A percentile compares a stretch with the other conserved stretches of the same genome.
Conservation (phyloP, 169 alveolate genomes). For the Plasmodium coatneyi region DNA sequence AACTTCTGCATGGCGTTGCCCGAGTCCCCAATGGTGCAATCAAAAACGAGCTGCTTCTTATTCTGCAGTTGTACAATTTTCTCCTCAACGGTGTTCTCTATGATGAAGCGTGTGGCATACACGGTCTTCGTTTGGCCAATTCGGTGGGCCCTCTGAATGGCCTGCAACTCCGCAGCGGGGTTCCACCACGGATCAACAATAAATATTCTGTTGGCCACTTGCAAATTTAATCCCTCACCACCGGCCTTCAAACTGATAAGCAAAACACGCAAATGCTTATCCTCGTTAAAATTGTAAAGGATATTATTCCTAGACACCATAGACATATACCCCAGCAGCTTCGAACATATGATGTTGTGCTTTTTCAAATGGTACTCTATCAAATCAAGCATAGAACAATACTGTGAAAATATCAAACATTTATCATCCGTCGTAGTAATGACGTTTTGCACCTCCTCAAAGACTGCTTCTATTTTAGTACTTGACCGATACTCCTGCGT, state of each 20-base stretch:
- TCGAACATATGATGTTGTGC: conserved; percentile 85
- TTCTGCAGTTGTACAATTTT: conserved; percentile 94
- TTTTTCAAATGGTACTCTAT: conserved; percentile 86
- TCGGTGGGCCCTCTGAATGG: conserved; percentile 97
- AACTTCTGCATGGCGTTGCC: conserved; percentile 88
- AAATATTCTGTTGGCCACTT: conserved; percentile 96
- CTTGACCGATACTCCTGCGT: conserved; percentile 83
- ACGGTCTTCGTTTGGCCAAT: conserved; percentile 96
- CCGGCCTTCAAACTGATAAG: conserved; percentile 96
- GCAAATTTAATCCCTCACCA: conserved; percentile 98
- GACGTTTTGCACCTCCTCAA: conserved; percentile 84
- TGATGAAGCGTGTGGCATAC: conserved; percentile 94
- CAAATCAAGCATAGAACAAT: conserved; percentile 90
- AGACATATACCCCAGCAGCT: conserved; percentile 87
- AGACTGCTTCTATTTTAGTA: conserved; percentile 86
- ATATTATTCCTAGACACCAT: conserved; percentile 86
- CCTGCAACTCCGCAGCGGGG: conserved; percentile 99
- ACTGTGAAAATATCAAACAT: conserved; percentile 90
- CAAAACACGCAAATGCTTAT: conserved; percentile 87
- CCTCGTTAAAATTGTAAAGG: conserved; percentile 87
- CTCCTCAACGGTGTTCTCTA: conserved; percentile 97
- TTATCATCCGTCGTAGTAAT: conserved; percentile 81
- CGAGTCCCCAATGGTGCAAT: conserved; percentile 88
- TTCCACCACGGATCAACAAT: conserved; percentile 99
- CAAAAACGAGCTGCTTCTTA: conserved; percentile 92